Evolutionary conservation across 257 asterid species (phyloP).

Genomic region (Paulownia fortunei): DNA sequence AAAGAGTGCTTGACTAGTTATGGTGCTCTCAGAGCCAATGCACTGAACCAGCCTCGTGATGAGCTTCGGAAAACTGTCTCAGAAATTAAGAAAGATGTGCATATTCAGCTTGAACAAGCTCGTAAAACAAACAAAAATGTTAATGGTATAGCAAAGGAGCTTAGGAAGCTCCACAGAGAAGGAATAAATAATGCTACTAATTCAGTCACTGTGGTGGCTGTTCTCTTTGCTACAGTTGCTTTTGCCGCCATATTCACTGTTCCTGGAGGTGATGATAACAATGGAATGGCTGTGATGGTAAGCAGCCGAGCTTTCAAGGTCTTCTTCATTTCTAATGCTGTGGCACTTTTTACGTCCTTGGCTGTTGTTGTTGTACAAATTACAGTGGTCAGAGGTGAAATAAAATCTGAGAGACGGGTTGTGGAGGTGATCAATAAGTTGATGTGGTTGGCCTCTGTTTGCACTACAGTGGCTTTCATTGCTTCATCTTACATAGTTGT

Average conservation of each 20-base stretch:
- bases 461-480: constrained; percentile 72
- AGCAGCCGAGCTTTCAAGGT: constrained; percentile 52
- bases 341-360: constrained; percentile 77
- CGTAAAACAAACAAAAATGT: no score
- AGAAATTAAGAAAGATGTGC: constrained; percentile 69
- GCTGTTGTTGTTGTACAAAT: no score
- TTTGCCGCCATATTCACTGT: constrained; percentile 76
- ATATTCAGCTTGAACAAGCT: no score
- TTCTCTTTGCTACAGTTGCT: constrained; percentile 73
- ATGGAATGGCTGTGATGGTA: constrained; percentile 58
- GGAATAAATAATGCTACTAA: no score
- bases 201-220: constrained; percentile 81
- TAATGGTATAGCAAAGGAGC: no score
- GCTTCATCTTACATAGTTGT: constrained; percentile 68
- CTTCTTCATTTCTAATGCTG: constrained; percentile 65
- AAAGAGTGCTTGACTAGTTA: constrained; percentile 57
- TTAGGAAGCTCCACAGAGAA: no score
- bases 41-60: constrained; percentile 72
- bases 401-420: no score
- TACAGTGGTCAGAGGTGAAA: no score
- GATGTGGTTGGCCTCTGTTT: constrained; percentile 81
- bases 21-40: constrained; percentile 68
- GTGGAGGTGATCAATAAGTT: no score
- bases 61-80: constrained; percentile 74
- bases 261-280: constrained; percentile 69